phyloP scores from a whole-genome alignment of 2,329 filamentous ascomycete species.

The Chrysosporium keratinophilum region DNA sequence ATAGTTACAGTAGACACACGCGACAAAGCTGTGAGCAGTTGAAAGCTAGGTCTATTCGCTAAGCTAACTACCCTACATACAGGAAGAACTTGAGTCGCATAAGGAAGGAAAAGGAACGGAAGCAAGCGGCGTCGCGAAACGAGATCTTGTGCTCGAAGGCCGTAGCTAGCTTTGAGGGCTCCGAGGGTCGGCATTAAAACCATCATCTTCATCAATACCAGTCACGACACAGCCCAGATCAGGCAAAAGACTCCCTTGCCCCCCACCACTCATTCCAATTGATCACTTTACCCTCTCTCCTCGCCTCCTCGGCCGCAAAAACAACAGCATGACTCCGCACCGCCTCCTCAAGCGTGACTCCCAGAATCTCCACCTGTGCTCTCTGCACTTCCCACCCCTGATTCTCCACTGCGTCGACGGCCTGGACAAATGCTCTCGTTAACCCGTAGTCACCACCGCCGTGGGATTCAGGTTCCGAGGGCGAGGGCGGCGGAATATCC shows the following conservation, averaged over 20 bases:
- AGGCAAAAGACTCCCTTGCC: slow-evolving; percentile 35
- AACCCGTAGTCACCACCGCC: slow-evolving; percentile 74
- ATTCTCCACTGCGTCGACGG: slow-evolving; percentile 69
- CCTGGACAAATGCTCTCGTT: slow-evolving; percentile 69
- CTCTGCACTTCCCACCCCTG: slow-evolving; percentile 53
- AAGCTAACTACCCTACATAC: no score
- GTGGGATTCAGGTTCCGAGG: slow-evolving; percentile 48
- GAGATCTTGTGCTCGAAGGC: no score
- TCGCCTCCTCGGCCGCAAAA: slow-evolving; percentile 85
- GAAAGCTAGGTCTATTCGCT: no score
- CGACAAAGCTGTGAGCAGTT: no score
- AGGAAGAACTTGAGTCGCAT: no score
- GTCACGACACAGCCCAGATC: neutral
- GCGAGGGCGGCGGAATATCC: slow-evolving; percentile 51
- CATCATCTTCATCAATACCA: no score
- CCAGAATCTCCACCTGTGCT: slow-evolving; percentile 66
- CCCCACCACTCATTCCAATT: slow-evolving; percentile 71
- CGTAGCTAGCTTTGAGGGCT: no score
- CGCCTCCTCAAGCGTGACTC: slow-evolving; percentile 75
- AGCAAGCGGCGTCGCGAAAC: no score
- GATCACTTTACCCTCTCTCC: slow-evolving; percentile 57
- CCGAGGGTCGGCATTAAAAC: no score
- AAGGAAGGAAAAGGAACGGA: no score
- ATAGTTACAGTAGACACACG: no score
- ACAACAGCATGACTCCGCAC: slow-evolving; percentile 86